phyloP scores from a whole-genome alignment of 2,329 filamentous ascomycete species.

The Paraphoma sp. region DNA sequence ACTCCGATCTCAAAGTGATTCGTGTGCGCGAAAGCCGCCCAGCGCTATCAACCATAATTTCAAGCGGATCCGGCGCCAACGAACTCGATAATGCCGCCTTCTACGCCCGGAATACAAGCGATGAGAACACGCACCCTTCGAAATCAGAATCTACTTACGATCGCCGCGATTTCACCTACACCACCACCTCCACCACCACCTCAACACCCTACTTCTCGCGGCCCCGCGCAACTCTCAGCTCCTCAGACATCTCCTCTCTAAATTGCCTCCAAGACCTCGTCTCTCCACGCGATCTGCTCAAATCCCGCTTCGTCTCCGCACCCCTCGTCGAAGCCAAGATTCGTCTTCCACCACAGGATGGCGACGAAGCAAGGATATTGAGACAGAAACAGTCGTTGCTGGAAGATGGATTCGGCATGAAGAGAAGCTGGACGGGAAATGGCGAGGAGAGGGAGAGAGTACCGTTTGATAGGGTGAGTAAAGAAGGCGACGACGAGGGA shows the following conservation, averaged over 20 bases:
- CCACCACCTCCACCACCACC: conserved; percentile 31
- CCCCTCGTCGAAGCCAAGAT: conserved; percentile 48
- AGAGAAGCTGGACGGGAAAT: conserved; percentile 27
- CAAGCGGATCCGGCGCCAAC: conserved; percentile 34
- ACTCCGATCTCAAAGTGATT: conserved; percentile 27
- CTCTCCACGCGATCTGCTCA: conserved; percentile 40
- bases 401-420: conserved; percentile 26
- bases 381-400: conserved; percentile 11
- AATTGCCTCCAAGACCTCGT: conserved; percentile 49
- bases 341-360: conserved; percentile 40
- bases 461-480: conserved; percentile 40
- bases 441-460: conserved; percentile 23
- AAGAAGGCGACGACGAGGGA: conserved; percentile 30
- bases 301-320: conserved; percentile 46
- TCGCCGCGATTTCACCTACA: conserved; percentile 14
- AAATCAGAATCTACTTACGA: conserved; percentile 11
- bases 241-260: conserved; percentile 47
- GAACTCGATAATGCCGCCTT: conserved; percentile 1
- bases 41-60: conserved; percentile 43
- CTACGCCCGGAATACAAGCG: conserved; percentile 6
- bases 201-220: conserved; percentile 28
- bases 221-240: conserved; percentile 34
- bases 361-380: conserved; percentile 32
- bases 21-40: conserved; percentile 37
- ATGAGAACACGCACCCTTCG: conserved; percentile 26